phyloP scores from a whole-genome alignment of 805 yeast species.

The Candida insectalens region DNA sequence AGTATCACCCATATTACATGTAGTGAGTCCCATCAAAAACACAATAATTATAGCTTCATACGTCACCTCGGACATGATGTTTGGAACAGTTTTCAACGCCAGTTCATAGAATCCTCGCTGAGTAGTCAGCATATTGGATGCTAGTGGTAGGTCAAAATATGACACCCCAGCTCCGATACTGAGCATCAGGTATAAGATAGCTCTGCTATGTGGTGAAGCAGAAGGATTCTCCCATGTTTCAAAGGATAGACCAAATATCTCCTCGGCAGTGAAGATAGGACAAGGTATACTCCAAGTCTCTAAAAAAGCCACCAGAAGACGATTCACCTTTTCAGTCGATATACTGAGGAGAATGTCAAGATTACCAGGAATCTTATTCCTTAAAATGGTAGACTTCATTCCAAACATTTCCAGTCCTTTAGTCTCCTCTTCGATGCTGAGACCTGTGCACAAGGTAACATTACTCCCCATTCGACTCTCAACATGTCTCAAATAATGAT shows the following conservation, averaged over 20 bases:
- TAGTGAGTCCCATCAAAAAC: constrained; percentile 12
- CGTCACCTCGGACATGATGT: constrained; percentile 11
- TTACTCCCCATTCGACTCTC: constrained; percentile 3
- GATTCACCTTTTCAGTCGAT: constrained; percentile 6
- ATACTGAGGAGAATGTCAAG: constrained; percentile 8
- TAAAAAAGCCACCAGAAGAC: constrained; percentile 10
- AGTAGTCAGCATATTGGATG: constrained; percentile 6
- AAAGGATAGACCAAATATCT: constrained; percentile 8
- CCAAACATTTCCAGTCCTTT: constrained; percentile 15
- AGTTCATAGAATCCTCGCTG: constrained; percentile 14
- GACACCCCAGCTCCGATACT: constrained; percentile 14
- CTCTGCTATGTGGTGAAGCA: constrained; percentile 9
- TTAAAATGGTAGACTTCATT: constrained; percentile 4
- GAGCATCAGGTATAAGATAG: constrained; percentile 12
- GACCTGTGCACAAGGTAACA: neutral
- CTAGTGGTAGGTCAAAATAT: constrained; percentile 7
- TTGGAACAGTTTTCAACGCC: constrained; percentile 11
- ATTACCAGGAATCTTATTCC: constrained; percentile 8
- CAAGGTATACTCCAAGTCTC: constrained; percentile 15
- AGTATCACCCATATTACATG: constrained; percentile 17
- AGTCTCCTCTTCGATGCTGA: constrained; percentile 6
- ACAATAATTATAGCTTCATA: constrained; percentile 13
- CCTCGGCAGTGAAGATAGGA: constrained; percentile 14
- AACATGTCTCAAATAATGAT: constrained; percentile 9
- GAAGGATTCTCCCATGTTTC: constrained; percentile 8